Evolutionary conservation across 108 stramenopile species (phyloP), one percentile per base, ranked within the genome.

Genomic region (Cyclotella choctawhatcheeana): DNA sequence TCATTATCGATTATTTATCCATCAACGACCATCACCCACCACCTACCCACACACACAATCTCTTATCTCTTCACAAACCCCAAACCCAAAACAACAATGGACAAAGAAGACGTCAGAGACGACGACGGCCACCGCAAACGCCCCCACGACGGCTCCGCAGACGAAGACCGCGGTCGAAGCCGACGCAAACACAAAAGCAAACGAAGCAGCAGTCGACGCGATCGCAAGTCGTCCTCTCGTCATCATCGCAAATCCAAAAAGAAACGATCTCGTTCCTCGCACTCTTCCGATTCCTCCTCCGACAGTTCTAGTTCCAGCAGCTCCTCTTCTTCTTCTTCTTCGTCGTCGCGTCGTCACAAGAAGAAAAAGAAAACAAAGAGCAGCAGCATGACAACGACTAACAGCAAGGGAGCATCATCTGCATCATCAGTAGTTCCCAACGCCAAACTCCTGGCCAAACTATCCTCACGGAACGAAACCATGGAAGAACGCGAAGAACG

Each of bases 401-500:
- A n/a, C n/a, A n/a, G n/a, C n/a, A n/a, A n/a, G n/a, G n/a, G n/a
- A 69, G 33, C 8, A 65, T 45, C 18, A 16, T 34, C 56, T 44
- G 58, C 29, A 56, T 53, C 21, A 56, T 40, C 29, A 64, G 45
- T 68, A 54, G 16, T 73, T 79, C 22, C 60, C 50, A 35, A 79
- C 66, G 63, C 82, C 54, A 72, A 71, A 30, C 84, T 93, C 25
- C 67, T 91, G 25, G 73, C 85, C 54, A 95, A 95, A 72, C 70
- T 93, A 18, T 58, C 82, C 29, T 71, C 73, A 13, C 69, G 89
- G 33, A 89, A 89, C 27, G 94, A 95, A 71, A 93, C 94, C 5
- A 69, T 92, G 58, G 90, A 93, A 45, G 94, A 95, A 65, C 71
- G 94, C 27, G 85, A 90, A 55, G 88, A 84, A 71, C 85, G 94